phyloP scores from a whole-genome alignment of 2,329 filamentous ascomycete species.

The Dothistroma septosporum region DNA sequence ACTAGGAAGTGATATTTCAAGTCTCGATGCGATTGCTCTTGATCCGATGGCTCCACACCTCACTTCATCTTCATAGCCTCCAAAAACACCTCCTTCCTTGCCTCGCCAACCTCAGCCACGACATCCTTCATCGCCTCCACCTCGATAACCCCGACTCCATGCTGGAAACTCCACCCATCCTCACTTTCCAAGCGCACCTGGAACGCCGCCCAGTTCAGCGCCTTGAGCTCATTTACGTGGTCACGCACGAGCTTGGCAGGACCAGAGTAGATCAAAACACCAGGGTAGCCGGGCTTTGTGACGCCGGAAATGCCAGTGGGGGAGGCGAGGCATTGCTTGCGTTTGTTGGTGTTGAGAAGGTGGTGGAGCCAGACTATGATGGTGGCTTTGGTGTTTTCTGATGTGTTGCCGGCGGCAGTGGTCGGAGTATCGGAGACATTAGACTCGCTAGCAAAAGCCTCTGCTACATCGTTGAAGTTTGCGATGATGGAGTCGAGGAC shows the following conservation, averaged over 20 bases:
- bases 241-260: slow-evolving; percentile 36
- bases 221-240: slow-evolving; percentile 42
- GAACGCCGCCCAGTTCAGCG: slow-evolving; percentile 45
- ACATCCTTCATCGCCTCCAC: slow-evolving; percentile 45
- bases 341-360: slow-evolving; percentile 44
- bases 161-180: slow-evolving; percentile 39
- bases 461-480: slow-evolving; percentile 36
- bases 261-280: slow-evolving; percentile 43
- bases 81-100: slow-evolving; percentile 30
- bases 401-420: background rate
- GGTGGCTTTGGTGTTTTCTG: slow-evolving; percentile 25
- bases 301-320: slow-evolving; percentile 37
- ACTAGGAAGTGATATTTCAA: background rate
- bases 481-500: slow-evolving; percentile 41
- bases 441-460: background rate
- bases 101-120: slow-evolving; percentile 32
- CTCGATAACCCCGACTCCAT: slow-evolving; percentile 40
- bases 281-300: slow-evolving; percentile 47
- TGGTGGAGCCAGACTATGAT: slow-evolving; percentile 47
- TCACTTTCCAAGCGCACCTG: slow-evolving; percentile 42
- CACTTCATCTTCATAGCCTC: slow-evolving; percentile 36
- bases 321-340: slow-evolving; percentile 42
- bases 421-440: background rate
- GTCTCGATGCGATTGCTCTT: background rate
- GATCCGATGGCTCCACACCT: background rate